phyloP scores from a whole-genome alignment of 441 rosid genomes.

The Populus hybrid region DNA sequence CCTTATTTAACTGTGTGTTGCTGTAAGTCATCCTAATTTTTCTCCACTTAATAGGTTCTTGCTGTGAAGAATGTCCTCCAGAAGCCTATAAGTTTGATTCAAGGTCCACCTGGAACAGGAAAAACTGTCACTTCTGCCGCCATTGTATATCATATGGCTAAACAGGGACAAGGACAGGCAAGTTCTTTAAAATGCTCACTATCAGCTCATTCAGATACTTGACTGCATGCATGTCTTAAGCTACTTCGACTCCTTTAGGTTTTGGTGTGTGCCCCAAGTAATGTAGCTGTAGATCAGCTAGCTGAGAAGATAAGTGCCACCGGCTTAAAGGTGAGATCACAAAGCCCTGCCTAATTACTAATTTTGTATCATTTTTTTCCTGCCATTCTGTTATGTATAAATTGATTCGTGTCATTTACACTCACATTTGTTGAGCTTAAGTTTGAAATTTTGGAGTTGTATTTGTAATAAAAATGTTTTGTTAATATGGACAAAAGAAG shows the following conservation, averaged over 20 bases:
- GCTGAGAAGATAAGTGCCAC: slow-evolving; percentile 99
- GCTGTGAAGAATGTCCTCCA: slow-evolving; percentile 99
- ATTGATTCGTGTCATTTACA: background rate
- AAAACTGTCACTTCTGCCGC: slow-evolving; percentile 99
- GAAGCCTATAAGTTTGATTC: slow-evolving; percentile 96
- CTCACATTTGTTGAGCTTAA: background rate
- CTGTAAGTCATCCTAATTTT: slow-evolving; percentile 4
- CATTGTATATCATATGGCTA: slow-evolving; percentile 99
- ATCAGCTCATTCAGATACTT: slow-evolving; percentile 8
- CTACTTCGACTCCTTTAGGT: slow-evolving; percentile 47
- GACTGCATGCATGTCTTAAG: slow-evolving; percentile 13
- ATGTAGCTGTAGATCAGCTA: slow-evolving; percentile 98
- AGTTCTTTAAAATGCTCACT: slow-evolving; percentile 13
- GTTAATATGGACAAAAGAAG: background rate
- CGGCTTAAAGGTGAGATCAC: slow-evolving; percentile 75
- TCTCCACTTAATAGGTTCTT: slow-evolving; percentile 52
- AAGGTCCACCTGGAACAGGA: slow-evolving; percentile 99
- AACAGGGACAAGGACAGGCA: slow-evolving; percentile 99
- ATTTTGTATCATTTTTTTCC: background rate
- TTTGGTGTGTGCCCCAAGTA: slow-evolving; percentile 98
- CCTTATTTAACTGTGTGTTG: background rate
- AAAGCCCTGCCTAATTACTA: background rate
- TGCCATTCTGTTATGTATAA: background rate
- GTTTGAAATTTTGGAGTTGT: background rate
- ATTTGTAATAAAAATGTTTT: background rate